These are phyloP conservation scores for Phytophthora palmivora DNA, from an alignment of 352 stramenopile genomes.

Conservation along the genomic window DNA sequence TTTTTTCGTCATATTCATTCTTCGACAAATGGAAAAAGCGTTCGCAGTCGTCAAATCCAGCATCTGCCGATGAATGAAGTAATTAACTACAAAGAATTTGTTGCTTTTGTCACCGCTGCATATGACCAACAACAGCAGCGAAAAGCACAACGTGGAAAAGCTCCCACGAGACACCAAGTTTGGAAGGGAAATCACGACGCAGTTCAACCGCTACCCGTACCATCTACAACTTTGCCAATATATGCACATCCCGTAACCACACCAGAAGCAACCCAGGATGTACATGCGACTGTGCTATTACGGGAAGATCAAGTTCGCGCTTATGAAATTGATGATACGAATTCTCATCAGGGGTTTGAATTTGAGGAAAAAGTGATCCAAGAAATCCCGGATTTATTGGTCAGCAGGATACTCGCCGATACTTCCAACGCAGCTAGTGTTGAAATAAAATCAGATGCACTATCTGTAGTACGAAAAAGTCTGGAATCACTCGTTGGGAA, in stretches of 20 bases:
- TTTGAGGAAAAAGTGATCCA: constrained; percentile 36
- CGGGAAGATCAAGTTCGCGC: constrained; percentile 16
- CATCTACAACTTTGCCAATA: constrained; percentile 37
- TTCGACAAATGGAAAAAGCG: background rate
- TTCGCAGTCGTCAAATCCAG: constrained; percentile 4
- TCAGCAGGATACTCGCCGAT: constrained; percentile 37
- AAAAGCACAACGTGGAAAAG: constrained; percentile 3
- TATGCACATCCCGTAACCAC: constrained; percentile 20
- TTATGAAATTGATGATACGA: constrained; percentile 29
- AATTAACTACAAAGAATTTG: constrained; percentile 84
- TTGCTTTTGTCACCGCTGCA: constrained; percentile 71
- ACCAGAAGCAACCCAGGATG: background rate
- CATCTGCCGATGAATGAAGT: constrained; percentile 56
- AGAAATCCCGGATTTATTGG: constrained; percentile 41
- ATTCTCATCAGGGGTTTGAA: constrained; percentile 7
- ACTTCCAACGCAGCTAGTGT: background rate
- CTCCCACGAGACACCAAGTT: background rate
- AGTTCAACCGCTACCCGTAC: background rate
- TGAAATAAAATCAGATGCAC: constrained; percentile 11
- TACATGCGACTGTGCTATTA: background rate
- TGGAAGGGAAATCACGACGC: constrained; percentile 3
- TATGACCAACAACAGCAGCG: constrained; percentile 45
- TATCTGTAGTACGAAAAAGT: constrained; percentile 35
- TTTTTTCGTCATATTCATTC: constrained; percentile 74
- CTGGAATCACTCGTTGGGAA: constrained; percentile 43